Conservation (phyloP, 1,284 basidiomycete species). For the Uromyces viciae-fabae region DNA sequence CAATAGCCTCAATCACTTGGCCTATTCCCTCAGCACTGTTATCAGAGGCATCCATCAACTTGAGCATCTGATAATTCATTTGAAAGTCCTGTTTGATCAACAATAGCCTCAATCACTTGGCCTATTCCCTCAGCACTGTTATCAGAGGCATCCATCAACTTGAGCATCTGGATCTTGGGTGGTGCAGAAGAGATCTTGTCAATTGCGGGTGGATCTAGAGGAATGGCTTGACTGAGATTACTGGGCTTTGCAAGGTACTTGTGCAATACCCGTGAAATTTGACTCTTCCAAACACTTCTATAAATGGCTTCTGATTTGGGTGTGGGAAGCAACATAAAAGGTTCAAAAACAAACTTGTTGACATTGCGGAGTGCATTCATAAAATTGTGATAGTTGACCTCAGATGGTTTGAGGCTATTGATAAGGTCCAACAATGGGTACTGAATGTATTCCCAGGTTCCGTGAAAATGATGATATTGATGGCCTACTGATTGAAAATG, state of each 20-base stretch:
- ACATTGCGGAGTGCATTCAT: neutral
- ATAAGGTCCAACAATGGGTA: neutral
- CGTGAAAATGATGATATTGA: neutral
- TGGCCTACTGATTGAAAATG: neutral
- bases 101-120: neutral
- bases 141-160: conserved; percentile 13
- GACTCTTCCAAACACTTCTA: neutral
- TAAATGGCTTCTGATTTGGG: neutral
- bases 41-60: conserved; percentile 14
- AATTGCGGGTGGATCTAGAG: neutral
- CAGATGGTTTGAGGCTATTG: neutral
- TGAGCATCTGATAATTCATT: conserved; percentile 9
- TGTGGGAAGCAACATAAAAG: neutral
- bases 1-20: neutral
- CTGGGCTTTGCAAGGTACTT: neutral
- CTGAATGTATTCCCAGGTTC: conserved; percentile 2
- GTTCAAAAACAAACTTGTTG: neutral
- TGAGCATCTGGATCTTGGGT: neutral
- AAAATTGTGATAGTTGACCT: neutral
- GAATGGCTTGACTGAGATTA: neutral
- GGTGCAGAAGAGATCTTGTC: neutral
- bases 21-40: conserved; percentile 12
- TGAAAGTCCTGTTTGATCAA: neutral
- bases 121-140: neutral
- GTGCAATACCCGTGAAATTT: neutral